phyloP scores from a whole-genome alignment of 306 rosid species.

The Vigna nakashimae region DNA sequence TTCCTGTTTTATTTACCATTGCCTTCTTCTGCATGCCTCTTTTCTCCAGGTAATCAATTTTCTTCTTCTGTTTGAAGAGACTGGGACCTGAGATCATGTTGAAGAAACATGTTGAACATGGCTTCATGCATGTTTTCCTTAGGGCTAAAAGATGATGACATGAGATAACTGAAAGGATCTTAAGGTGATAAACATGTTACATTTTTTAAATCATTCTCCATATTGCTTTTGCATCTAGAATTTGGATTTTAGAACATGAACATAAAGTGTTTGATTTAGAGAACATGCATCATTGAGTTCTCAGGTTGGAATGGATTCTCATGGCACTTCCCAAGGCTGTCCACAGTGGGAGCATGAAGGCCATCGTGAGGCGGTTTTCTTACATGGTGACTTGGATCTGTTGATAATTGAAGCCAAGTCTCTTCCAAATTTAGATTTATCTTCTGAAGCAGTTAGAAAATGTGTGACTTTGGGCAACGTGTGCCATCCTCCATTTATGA shows the following conservation, averaged over 20 bases:
- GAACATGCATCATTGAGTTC: slow-evolving; percentile 36
- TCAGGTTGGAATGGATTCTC: slow-evolving; percentile 47
- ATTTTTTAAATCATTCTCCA: slow-evolving; percentile 10
- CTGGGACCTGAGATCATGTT: slow-evolving; percentile 19
- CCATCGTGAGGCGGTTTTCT: slow-evolving; percentile 44
- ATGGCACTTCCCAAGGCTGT: not conserved
- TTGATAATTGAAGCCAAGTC: slow-evolving; percentile 74
- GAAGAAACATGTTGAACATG: slow-evolving; percentile 6
- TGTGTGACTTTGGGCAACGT: slow-evolving; percentile 62
- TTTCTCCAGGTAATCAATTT: not conserved
- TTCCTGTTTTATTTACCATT: not conserved
- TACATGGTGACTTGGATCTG: slow-evolving; percentile 74
- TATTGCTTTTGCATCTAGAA: not conserved
- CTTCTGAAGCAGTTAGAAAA: slow-evolving; percentile 62
- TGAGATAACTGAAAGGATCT: slow-evolving; percentile 35
- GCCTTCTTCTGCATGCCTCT: not conserved
- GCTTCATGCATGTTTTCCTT: slow-evolving; percentile 27
- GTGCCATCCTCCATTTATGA: slow-evolving; percentile 55
- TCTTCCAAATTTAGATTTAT: slow-evolving; percentile 77
- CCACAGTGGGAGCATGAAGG: slow-evolving; percentile 17
- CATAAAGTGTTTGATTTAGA: slow-evolving; percentile 16
- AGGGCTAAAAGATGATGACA: slow-evolving; percentile 9
- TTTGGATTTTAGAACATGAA: not conserved
- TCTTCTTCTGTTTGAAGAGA: not conserved
- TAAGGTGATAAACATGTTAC: slow-evolving; percentile 18